Percentiles rank a stretch among this genome's conserved stretches.
Evolutionary conservation across 768 basidiomycete species (phyloP).

Genomic region (Phylloporus scabripes): DNA sequence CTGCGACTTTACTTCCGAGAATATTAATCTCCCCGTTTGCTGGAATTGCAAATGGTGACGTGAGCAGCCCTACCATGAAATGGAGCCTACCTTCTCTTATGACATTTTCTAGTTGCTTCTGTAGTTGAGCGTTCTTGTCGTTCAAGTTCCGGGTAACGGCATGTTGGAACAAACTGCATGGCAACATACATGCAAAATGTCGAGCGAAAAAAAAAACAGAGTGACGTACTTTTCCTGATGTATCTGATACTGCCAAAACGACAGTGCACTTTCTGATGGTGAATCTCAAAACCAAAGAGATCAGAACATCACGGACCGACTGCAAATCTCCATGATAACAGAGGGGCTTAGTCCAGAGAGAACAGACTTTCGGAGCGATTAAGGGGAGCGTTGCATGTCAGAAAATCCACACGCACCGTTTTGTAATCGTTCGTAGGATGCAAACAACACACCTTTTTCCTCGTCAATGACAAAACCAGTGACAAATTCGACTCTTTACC

Average conservation of each 20-base stretch:
- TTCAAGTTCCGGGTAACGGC: slow-evolving; percentile 76
- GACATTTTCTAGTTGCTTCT: slow-evolving; percentile 83
- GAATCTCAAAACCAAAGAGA: neutral
- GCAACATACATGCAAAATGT: slow-evolving; percentile 1
- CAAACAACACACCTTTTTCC: slow-evolving; percentile 64
- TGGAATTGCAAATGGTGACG: slow-evolving; percentile 22
- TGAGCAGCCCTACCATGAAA: neutral
- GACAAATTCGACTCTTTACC: slow-evolving; percentile 30
- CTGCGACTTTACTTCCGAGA: slow-evolving; percentile 61
- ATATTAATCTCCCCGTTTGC: slow-evolving; percentile 75
- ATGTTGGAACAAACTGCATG: slow-evolving; percentile 61
- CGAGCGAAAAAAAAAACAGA: neutral
- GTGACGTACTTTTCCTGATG: slow-evolving; percentile 70
- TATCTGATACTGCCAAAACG: slow-evolving; percentile 89
- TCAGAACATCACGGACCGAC: slow-evolving; percentile 43
- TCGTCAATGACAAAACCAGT: slow-evolving; percentile 1
- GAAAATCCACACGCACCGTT: slow-evolving; percentile 53
- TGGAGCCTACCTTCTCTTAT: slow-evolving; percentile 63
- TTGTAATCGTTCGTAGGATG: slow-evolving; percentile 90
- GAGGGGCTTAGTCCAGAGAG: slow-evolving; percentile 75
- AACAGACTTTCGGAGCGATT: slow-evolving; percentile 54
- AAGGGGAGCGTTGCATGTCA: neutral
- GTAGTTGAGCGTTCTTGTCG: slow-evolving; percentile 75
- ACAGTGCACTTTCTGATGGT: slow-evolving; percentile 53
- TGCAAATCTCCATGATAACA: slow-evolving; percentile 75